Base-by-base conservation (phyloP, 805 yeast genomes). In the Tetrapisispora namnaoensis region DNA sequence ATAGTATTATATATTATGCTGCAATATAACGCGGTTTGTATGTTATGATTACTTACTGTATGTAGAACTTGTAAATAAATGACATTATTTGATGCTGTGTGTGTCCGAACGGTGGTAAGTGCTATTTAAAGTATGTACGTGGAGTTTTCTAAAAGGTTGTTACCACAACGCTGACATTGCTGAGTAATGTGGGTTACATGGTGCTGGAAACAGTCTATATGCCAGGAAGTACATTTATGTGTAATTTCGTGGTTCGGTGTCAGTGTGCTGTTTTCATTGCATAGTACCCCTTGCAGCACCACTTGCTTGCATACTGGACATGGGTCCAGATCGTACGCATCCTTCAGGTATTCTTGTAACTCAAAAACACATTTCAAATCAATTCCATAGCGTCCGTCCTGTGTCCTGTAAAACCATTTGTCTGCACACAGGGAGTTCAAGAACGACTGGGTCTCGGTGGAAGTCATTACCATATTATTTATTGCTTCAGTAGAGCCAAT, bases 201-300 rank as follows among this genome's bases (percentile, higher is more conserved):
- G 47, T 64, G 65, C 38, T 58, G 58, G 47, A 59, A 61, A 46
- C 68, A 64, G 37, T 62, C 63, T 5, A 60, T 51, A 49, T 64
- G 68, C 65, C 66, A 63, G 3, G 55, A 46, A n/a, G 18, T 38
- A 14, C 49, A 36, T 16, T 40, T 28, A 18, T 17, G 13, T 3
- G 22, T 14, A 10, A 30, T 28, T 10, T 46, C 45, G 13, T 35
- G 37, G 8, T 44, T 21, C 4, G 39, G 47, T 46, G 51, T 17
- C 4, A 42, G 30, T 9, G 16, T 13, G 4, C 17, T 7, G 21
- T 42, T 54, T 3, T 49, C 54, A 13, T 40, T 36, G 40, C 67
- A 61, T 37, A 54, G 46, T 3, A 59, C 57, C 22, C 68, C 68
- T 42, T 56, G 58, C 11, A 57, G 22, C 14, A 54, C 61, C 10